Conservation (phyloP, 148 eudicot genomes). For the Vaccinium corymbosum region DNA sequence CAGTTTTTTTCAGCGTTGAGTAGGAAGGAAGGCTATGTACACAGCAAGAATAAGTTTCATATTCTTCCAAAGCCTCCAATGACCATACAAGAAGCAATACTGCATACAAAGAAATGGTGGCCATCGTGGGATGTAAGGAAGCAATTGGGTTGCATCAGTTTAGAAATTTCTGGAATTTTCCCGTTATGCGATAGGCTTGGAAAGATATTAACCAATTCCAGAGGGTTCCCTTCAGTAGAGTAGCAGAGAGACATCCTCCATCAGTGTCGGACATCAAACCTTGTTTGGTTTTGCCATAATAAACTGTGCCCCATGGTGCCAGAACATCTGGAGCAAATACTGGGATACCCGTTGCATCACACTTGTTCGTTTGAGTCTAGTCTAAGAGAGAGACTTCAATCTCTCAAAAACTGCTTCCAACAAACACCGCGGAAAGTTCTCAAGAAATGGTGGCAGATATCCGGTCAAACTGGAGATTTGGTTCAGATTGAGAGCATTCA, state of each 20-base stretch:
- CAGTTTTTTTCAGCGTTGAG: conserved; percentile 67
- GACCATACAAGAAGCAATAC: conserved; percentile 71
- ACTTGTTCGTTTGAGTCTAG: conserved; percentile 49
- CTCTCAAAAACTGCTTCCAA: conserved; percentile 68
- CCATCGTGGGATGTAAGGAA: conserved; percentile 90
- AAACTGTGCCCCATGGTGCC: conserved; percentile 70
- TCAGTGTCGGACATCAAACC: conserved; percentile 53
- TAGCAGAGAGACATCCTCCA: conserved; percentile 58
- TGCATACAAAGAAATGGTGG: conserved; percentile 73
- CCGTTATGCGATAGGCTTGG: conserved; percentile 57
- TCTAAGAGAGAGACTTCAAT: conserved; percentile 49
- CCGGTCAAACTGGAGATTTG: conserved; percentile 69
- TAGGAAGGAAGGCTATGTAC: conserved; percentile 84
- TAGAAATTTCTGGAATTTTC: conserved; percentile 41
- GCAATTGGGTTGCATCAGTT: conserved; percentile 55
- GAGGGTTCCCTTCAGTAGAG: conserved; percentile 51
- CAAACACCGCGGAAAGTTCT: conserved; percentile 65
- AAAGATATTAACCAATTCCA: conserved; percentile 41
- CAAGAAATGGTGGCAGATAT: conserved; percentile 73
- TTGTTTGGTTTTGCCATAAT: conserved; percentile 67
- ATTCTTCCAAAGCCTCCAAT: conserved; percentile 60
- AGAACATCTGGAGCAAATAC: conserved; percentile 57
- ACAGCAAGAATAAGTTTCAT: conserved; percentile 58
- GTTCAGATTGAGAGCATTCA: conserved; percentile 68
- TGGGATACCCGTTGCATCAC: conserved; percentile 76